These are phyloP conservation scores for Podospora pseudocomata DNA, from an alignment of 495 filamentous ascomycete species.

Conservation along the genomic window DNA sequence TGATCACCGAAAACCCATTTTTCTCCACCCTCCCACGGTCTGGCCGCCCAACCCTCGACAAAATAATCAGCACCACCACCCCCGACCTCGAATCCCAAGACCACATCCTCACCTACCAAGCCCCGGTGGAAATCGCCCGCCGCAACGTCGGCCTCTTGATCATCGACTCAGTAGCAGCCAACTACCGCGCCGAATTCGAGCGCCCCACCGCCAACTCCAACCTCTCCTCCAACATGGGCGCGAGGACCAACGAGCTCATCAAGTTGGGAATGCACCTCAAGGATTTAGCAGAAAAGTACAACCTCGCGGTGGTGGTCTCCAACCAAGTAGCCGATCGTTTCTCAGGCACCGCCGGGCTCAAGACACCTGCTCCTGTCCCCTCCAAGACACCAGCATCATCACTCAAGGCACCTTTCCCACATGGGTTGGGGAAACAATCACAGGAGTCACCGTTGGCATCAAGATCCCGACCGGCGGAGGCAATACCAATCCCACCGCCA, in stretches of 20 bases:
- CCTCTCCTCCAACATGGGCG: slow-evolving; percentile 51
- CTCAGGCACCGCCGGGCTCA: slow-evolving; percentile 23
- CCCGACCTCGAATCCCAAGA: slow-evolving; percentile 93
- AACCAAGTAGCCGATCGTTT: slow-evolving; percentile 98
- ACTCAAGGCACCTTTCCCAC: slow-evolving; percentile 20
- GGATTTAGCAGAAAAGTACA: slow-evolving; percentile 64
- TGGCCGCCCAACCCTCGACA: slow-evolving; percentile 60
- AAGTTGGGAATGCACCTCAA: slow-evolving; percentile 73
- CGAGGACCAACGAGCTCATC: slow-evolving; percentile 64
- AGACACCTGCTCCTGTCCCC: slow-evolving; percentile 11
- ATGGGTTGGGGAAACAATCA: slow-evolving; percentile 15
- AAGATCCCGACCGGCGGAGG: neutral
- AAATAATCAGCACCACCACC: slow-evolving; percentile 75
- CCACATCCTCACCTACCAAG: slow-evolving; percentile 87
- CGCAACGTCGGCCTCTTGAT: slow-evolving; percentile 76
- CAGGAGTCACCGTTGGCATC: slow-evolving; percentile 18
- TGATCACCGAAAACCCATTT: slow-evolving; percentile 63
- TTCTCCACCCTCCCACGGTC: slow-evolving; percentile 45
- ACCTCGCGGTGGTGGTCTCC: slow-evolving; percentile 81
- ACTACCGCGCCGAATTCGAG: slow-evolving; percentile 88
- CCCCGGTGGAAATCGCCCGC: slow-evolving; percentile 74
- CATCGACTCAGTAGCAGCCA: slow-evolving; percentile 87
- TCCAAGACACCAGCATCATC: neutral
- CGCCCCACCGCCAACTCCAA: slow-evolving; percentile 33
- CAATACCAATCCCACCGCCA: neutral